Evolutionary conservation across 2,329 filamentous ascomycete species (phyloP).

Genomic region (Grosmannia clavigera): DNA sequence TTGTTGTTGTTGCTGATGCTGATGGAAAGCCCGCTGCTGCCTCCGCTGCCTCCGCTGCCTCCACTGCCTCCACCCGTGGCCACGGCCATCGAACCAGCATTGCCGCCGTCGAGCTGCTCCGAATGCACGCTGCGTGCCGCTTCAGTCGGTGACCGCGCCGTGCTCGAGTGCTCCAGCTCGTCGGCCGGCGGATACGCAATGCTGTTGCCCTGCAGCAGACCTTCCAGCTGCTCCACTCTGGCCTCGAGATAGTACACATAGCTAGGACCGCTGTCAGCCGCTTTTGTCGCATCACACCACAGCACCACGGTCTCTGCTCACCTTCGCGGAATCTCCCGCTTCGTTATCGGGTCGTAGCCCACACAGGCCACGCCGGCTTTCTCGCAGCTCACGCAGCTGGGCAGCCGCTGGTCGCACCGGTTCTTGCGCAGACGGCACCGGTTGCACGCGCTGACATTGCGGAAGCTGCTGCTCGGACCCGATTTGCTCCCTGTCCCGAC

Average conservation of each 20-base stretch:
- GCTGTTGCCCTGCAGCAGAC: slow-evolving; percentile 53
- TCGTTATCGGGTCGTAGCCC: slow-evolving; percentile 92
- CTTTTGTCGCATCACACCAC: too few relatives aligned
- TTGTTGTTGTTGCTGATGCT: background rate
- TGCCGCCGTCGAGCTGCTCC: slow-evolving; percentile 21
- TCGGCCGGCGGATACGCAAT: slow-evolving; percentile 61
- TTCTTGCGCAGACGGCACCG: slow-evolving; percentile 87
- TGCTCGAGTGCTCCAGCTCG: slow-evolving; percentile 44
- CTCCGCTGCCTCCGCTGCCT: background rate
- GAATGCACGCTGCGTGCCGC: slow-evolving; percentile 9
- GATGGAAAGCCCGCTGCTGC: background rate
- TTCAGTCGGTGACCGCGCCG: slow-evolving; percentile 5
- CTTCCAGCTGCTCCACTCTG: slow-evolving; percentile 71
- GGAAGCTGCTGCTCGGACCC: slow-evolving; percentile 55
- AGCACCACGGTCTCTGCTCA: slow-evolving; percentile 33
- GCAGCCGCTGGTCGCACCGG: slow-evolving; percentile 83
- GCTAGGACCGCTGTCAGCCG: slow-evolving; percentile 27
- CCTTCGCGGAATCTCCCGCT: slow-evolving; percentile 85
- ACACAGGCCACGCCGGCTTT: slow-evolving; percentile 89
- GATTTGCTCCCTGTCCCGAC: slow-evolving; percentile 22
- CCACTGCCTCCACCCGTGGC: background rate
- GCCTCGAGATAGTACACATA: slow-evolving; percentile 95
- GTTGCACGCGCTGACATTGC: slow-evolving; percentile 90
- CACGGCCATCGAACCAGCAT: slow-evolving; percentile 3
- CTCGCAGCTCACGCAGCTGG: slow-evolving; percentile 81